Evolutionary conservation across 1,284 basidiomycete genomes (phyloP).

Genomic region (Violaceomyces palustris): DNA sequence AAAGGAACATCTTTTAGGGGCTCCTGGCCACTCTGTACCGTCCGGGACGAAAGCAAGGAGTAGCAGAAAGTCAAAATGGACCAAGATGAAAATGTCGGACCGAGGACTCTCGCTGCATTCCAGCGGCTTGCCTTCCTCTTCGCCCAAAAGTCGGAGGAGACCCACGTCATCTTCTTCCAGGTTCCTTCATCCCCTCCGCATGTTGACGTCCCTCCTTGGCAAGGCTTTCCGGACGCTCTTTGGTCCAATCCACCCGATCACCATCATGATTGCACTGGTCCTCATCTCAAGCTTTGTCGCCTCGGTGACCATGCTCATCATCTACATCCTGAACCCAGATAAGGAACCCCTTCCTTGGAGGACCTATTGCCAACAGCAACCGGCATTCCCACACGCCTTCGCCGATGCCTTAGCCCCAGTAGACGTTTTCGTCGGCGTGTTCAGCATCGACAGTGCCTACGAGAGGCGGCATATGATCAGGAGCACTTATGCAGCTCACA

Average conservation of each 20-base stretch:
- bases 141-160: slow-evolving; percentile 13
- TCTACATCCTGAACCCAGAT: slow-evolving; percentile 90
- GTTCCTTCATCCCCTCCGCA: slow-evolving; percentile 14
- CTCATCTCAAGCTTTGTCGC: slow-evolving; percentile 38
- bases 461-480: slow-evolving; percentile 85
- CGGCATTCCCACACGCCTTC: slow-evolving; percentile 54
- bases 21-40: slow-evolving; percentile 4
- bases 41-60: slow-evolving; percentile 16
- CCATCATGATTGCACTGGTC: slow-evolving; percentile 29
- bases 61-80: slow-evolving; percentile 22
- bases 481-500: slow-evolving; percentile 79
- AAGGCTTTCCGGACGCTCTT: slow-evolving; percentile 29
- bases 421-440: slow-evolving; percentile 83
- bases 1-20: slow-evolving; percentile 1
- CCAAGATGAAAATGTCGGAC: not conserved
- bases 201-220: slow-evolving; percentile 17
- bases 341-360: slow-evolving; percentile 91
- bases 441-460: slow-evolving; percentile 70
- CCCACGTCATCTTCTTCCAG: slow-evolving; percentile 1
- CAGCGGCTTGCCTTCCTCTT: not conserved
- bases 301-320: slow-evolving; percentile 58
- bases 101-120: not conserved
- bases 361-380: slow-evolving; percentile 70
- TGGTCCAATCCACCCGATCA: slow-evolving; percentile 34
- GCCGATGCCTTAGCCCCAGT: slow-evolving; percentile 73